These are phyloP conservation scores for Myxozyma neotropica DNA, from an alignment of 805 yeast species.

Conservation along the genomic window DNA sequence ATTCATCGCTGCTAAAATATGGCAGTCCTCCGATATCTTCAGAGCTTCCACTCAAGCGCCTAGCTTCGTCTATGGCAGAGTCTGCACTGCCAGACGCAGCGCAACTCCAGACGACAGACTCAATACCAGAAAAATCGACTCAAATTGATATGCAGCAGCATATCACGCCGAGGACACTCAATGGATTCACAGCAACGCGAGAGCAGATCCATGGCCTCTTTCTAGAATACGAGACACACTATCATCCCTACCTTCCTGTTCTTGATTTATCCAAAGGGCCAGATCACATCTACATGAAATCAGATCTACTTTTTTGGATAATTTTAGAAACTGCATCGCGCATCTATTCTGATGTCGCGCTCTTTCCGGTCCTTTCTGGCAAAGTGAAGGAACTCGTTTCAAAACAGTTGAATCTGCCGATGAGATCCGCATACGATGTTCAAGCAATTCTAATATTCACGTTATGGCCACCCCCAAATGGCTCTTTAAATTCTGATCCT, in stretches of 20 bases:
- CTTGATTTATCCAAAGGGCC: conserved; percentile 83
- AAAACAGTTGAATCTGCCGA: conserved; percentile 31
- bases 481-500: conserved; percentile 92
- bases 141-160: background rate
- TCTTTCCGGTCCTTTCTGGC: conserved; percentile 20
- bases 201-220: conserved; percentile 64
- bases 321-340: conserved; percentile 83
- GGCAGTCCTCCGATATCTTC: background rate
- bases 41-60: background rate
- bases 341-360: conserved; percentile 49
- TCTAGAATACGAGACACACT: conserved; percentile 68
- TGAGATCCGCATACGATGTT: conserved; percentile 88
- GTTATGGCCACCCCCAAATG: conserved; percentile 94
- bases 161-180: conserved; percentile 64
- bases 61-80: background rate
- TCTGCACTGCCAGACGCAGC: background rate
- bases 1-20: background rate
- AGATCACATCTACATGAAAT: conserved; percentile 71
- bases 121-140: background rate
- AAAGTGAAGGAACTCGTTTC: conserved; percentile 24
- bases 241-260: conserved; percentile 85
- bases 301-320: conserved; percentile 94
- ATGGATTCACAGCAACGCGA: conserved; percentile 63
- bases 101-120: background rate
- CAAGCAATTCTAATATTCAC: conserved; percentile 89